Base-by-base conservation (phyloP, 176 grass and related monocot genomes). In the Rhynchospora tenuis region DNA sequence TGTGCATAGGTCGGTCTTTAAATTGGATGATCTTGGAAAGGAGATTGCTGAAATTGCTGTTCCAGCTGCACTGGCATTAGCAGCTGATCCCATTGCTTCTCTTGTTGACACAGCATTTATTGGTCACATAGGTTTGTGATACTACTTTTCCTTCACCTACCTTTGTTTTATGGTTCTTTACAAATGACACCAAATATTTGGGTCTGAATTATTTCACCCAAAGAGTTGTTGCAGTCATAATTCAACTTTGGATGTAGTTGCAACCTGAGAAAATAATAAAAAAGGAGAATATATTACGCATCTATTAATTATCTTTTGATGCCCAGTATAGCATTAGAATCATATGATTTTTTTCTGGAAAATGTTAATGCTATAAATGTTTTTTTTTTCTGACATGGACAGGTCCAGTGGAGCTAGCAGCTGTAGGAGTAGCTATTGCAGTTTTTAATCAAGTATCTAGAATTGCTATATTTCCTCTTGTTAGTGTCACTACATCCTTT, bases 401-500 rank as follows among this genome's bases (percentile, higher is more conserved):
- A 97, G 95, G 95, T 86, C 81, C 95, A 31, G 87, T 88, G 66
- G 95, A 97, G 83, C 81, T 97, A 76, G 92, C 92, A 50, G 95
- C 92, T 55, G 95, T 94, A 60, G 95, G 95, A 27, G 87, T 97
- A 22, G 91, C 95, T 31, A 94, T 97, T 64, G 95, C 92, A 10
- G 89, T 97, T 68, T 92, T 97, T 54, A 97, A 97, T 88, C 95
- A 97, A 84, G 92, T 89, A 28, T 94, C 95, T 8, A 91, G 87
- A 84, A 91, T 97, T 73, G 87, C 90, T 83, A 92, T 97, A 24
- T 97, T 94, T 83, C 95, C 92, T 56, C 89, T 97, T 51, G 95
- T 97, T 46, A 92, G 95, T 47, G 92, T 97, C 31, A 97, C 95
- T 8, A 97, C 95, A 80, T 97, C 95, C 73, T 97, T 97, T 88